Conservation (phyloP, 164 flowering plant species). For the Euptelea pleiosperma region DNA sequence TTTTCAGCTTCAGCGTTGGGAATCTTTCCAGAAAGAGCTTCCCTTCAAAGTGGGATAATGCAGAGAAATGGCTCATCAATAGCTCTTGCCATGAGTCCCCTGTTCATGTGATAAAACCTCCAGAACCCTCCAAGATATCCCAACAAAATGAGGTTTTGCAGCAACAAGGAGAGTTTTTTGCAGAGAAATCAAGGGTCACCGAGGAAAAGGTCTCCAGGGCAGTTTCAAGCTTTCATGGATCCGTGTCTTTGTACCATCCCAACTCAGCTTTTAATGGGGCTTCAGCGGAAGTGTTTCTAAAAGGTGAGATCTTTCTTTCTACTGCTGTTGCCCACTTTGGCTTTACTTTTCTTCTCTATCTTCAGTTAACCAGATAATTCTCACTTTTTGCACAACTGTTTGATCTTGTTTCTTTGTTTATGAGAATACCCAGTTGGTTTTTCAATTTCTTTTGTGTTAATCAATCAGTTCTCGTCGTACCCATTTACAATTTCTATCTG, state of each 20-base stretch:
- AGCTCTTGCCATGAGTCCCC: constrained; percentile 72
- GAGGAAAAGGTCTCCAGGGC: constrained; percentile 40
- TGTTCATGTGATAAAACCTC: constrained; percentile 39
- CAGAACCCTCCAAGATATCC: constrained; percentile 27
- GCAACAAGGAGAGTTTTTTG: constrained; percentile 38
- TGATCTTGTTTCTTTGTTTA: constrained; percentile 4
- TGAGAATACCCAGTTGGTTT: neutral
- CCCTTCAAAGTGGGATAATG: constrained; percentile 98
- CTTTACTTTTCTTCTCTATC: constrained; percentile 1
- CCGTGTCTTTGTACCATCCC: constrained; percentile 33
- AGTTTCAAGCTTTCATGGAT: constrained; percentile 31
- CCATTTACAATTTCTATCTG: neutral
- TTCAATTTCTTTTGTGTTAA: neutral
- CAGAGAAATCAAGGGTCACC: constrained; percentile 47
- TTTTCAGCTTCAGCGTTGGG: constrained; percentile 65
- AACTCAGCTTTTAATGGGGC: constrained; percentile 43
- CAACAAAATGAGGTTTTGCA: constrained; percentile 29
- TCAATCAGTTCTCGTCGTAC: neutral
- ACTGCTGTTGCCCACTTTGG: constrained; percentile 3
- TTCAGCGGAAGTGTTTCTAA: constrained; percentile 50
- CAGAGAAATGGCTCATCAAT: constrained; percentile 83
- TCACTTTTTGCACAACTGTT: neutral
- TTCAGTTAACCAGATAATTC: too few relatives aligned
- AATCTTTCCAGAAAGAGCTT: constrained; percentile 51
- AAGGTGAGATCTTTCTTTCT: constrained; percentile 46